Evolutionary conservation across 2,329 filamentous ascomycete genomes (phyloP).

Genomic region (Aspergillus bombycis): DNA sequence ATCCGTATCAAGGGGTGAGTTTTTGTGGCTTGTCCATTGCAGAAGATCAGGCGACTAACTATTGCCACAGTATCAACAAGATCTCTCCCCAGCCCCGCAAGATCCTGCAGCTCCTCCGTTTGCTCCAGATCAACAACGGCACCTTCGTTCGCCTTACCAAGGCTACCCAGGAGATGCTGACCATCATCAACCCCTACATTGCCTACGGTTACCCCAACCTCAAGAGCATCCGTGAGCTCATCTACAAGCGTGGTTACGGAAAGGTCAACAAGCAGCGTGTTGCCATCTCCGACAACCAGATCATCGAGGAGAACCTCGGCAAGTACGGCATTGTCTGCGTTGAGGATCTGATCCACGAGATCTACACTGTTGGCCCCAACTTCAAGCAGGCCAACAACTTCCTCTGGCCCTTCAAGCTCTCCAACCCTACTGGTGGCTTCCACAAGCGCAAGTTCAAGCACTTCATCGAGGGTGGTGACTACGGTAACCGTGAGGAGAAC

Average conservation of each 20-base stretch:
- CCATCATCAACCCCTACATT: constrained; percentile 98
- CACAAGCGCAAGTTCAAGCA: constrained; percentile 97
- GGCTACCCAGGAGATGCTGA: constrained; percentile 95
- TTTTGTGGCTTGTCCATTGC: background rate
- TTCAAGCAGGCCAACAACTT: constrained; percentile 99
- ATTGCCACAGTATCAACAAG: constrained; percentile 89
- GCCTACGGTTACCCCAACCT: constrained; percentile 99
- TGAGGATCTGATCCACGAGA: constrained; percentile 99
- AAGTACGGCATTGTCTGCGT: constrained; percentile 99
- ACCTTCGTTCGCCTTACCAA: constrained; percentile 98
- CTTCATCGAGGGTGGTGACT: constrained; percentile 97
- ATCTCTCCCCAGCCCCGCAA: constrained; percentile 99
- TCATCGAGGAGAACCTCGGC: constrained; percentile 95
- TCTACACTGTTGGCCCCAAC: constrained; percentile 97
- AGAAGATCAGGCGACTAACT: constrained; percentile 13
- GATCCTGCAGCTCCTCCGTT: constrained; percentile 98
- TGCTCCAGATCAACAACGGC: constrained; percentile 99
- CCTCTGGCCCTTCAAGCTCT: constrained; percentile 99
- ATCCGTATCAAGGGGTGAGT: constrained; percentile 95
- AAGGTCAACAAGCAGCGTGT: constrained; percentile 99
- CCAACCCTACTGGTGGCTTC: constrained; percentile 97
- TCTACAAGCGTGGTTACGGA: constrained; percentile 99
- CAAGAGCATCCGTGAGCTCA: constrained; percentile 96
- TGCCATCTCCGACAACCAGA: constrained; percentile 93
- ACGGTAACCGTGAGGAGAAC: constrained; percentile 97